Conservation (phyloP, 2,329 filamentous ascomycete species). For the Nemania bipapillata region DNA sequence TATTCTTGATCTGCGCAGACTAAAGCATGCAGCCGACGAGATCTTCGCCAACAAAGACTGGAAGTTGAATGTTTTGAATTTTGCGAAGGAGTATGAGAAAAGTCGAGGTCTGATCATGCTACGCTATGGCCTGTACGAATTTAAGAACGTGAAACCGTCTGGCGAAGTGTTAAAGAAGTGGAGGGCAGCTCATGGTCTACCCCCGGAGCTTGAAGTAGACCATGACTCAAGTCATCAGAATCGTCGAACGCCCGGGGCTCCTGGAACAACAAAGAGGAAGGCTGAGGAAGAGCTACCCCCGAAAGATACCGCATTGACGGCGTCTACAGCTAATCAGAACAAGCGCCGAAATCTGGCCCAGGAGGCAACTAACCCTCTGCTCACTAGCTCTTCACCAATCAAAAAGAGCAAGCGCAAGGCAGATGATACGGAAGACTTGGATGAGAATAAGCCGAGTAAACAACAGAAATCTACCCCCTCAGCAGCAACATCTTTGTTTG, state of each 20-base stretch:
- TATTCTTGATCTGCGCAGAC: slow-evolving; percentile 69
- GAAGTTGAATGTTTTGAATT: slow-evolving; percentile 71
- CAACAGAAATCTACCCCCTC: slow-evolving; percentile 63
- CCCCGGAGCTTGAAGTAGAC: slow-evolving; percentile 59
- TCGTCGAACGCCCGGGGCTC: slow-evolving; percentile 50
- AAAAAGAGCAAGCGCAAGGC: slow-evolving; percentile 66
- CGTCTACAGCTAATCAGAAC: slow-evolving; percentile 55
- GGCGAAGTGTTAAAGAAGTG: slow-evolving; percentile 68
- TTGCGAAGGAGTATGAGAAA: slow-evolving; percentile 73
- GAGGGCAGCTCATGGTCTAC: slow-evolving; percentile 66
- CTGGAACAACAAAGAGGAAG: slow-evolving; percentile 63
- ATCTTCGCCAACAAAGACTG: slow-evolving; percentile 70
- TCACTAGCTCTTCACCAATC: slow-evolving; percentile 51
- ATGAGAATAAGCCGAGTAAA: slow-evolving; percentile 63
- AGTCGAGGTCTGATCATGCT: slow-evolving; percentile 70
- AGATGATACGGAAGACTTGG: slow-evolving; percentile 57
- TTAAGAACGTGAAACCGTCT: slow-evolving; percentile 70
- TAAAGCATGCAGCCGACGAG: slow-evolving; percentile 71
- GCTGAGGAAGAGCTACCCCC: slow-evolving; percentile 62
- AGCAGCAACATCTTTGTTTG: slow-evolving; percentile 66
- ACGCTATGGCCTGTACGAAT: slow-evolving; percentile 71
- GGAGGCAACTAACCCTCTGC: slow-evolving; percentile 53
- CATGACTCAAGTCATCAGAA: slow-evolving; percentile 51
- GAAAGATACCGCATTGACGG: slow-evolving; percentile 53
- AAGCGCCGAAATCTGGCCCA: slow-evolving; percentile 62